A percentile compares a stretch with the other conserved stretches of the same genome.
Conservation (phyloP, 371 early-diverging fungal species). For the Actinomucor elegans region DNA sequence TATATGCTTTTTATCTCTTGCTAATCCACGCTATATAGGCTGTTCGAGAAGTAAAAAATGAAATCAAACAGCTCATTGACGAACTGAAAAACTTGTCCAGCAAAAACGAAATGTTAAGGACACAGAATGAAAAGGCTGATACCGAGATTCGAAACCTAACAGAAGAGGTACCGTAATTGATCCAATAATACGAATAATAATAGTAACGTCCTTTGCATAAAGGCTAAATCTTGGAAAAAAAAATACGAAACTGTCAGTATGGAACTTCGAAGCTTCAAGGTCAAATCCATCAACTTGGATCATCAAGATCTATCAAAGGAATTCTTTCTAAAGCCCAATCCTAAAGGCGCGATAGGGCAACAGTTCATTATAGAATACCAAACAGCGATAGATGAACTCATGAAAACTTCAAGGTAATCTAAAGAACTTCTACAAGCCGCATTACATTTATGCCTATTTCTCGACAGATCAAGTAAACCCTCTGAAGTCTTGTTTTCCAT, state of each 20-base stretch:
- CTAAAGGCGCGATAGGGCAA: slow-evolving; percentile 70
- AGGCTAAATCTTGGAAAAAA: slow-evolving; percentile 45
- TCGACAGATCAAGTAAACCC: slow-evolving; percentile 59
- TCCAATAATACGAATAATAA: not conserved
- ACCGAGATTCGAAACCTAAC: slow-evolving; percentile 22
- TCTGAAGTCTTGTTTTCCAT: slow-evolving; percentile 77
- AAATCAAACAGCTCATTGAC: slow-evolving; percentile 70
- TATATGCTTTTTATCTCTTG: not conserved
- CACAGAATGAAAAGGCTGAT: slow-evolving; percentile 45
- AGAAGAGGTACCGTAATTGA: slow-evolving; percentile 31
- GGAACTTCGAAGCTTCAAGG: slow-evolving; percentile 53
- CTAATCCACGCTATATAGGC: slow-evolving; percentile 2
- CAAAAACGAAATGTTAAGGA: slow-evolving; percentile 60
- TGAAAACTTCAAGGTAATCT: slow-evolving; percentile 59
- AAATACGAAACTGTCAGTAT: slow-evolving; percentile 48
- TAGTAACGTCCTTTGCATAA: not conserved
- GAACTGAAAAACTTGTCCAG: slow-evolving; percentile 66
- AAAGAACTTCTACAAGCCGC: not conserved
- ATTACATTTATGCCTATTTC: not conserved
- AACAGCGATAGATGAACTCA: slow-evolving; percentile 78
- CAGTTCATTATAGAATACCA: slow-evolving; percentile 73
- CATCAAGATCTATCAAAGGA: slow-evolving; percentile 38
- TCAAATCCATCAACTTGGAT: slow-evolving; percentile 37
- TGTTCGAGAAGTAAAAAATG: slow-evolving; percentile 72
- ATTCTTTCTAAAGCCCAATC: slow-evolving; percentile 44